phyloP scores from a whole-genome alignment of 2,329 filamentous ascomycete genomes.

The Blastomyces percursus region DNA sequence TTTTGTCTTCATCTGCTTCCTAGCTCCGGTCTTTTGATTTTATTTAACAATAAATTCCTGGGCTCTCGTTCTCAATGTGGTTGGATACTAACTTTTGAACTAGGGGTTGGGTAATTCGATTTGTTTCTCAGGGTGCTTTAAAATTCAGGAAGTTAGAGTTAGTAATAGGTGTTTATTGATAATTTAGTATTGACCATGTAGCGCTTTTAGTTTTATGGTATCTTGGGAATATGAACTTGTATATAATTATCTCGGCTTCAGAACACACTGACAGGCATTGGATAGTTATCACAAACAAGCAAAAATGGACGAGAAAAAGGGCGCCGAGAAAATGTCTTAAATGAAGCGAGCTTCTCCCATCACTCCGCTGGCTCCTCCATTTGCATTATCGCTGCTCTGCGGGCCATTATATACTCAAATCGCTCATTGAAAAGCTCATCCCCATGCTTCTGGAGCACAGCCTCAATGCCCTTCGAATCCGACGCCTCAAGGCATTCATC shows the following conservation, averaged over 20 bases:
- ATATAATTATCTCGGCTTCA: background rate
- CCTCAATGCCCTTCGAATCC: constrained; percentile 26
- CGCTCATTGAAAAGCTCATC: constrained; percentile 24
- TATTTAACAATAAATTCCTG: background rate
- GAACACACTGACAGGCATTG: background rate
- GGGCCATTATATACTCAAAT: constrained; percentile 28
- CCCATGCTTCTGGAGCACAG: constrained; percentile 37
- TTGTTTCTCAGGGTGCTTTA: background rate
- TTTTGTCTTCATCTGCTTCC: background rate
- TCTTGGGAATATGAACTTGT: background rate
- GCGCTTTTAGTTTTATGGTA: background rate
- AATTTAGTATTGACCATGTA: background rate
- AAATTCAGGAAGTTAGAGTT: background rate
- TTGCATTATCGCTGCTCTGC: constrained; percentile 16
- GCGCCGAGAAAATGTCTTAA: background rate
- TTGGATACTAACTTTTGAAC: background rate
- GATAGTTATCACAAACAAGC: background rate
- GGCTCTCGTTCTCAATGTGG: background rate
- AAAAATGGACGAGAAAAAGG: background rate
- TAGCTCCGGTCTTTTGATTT: background rate
- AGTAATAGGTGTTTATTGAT: background rate
- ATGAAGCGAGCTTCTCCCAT: background rate
- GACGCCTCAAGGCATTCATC: constrained; percentile 28
- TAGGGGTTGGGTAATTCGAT: background rate
- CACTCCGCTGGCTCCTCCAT: background rate